Conservation (phyloP, 2,329 filamentous ascomycete species). For the Colletotrichum theobromicola region DNA sequence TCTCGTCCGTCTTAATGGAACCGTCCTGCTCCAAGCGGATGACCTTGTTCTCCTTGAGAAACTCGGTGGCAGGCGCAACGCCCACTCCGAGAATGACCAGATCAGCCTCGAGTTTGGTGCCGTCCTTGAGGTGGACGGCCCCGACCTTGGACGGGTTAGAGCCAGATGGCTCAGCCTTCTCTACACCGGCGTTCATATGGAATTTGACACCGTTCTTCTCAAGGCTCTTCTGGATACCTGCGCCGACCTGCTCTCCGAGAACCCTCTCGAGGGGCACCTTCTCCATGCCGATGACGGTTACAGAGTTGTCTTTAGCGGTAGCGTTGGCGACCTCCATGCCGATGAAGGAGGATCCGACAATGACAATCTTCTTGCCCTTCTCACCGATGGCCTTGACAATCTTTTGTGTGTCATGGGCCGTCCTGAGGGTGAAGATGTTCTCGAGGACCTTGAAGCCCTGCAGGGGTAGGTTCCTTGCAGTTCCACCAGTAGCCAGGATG, state of each 20-base stretch:
- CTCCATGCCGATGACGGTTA: slow-evolving; percentile 90
- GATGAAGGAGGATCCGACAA: slow-evolving; percentile 94
- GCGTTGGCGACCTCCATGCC: slow-evolving; percentile 97
- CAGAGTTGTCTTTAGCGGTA: slow-evolving; percentile 77
- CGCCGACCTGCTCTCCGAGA: slow-evolving; percentile 81
- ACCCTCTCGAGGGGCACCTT: slow-evolving; percentile 83
- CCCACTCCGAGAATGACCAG: slow-evolving; percentile 92
- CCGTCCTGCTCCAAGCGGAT: slow-evolving; percentile 81
- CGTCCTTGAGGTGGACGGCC: slow-evolving; percentile 82
- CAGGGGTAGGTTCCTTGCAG: slow-evolving; percentile 76
- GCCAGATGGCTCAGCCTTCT: slow-evolving; percentile 77
- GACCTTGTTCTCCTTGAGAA: slow-evolving; percentile 73
- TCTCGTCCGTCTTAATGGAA: slow-evolving; percentile 81
- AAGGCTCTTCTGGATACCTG: slow-evolving; percentile 77
- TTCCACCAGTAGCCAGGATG: slow-evolving; percentile 87
- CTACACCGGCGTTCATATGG: slow-evolving; percentile 79
- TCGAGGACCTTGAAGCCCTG: slow-evolving; percentile 84
- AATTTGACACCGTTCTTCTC: slow-evolving; percentile 92
- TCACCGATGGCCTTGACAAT: slow-evolving; percentile 83
- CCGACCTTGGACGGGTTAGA: slow-evolving; percentile 77
- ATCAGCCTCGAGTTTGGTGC: slow-evolving; percentile 83
- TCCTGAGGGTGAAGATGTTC: slow-evolving; percentile 87
- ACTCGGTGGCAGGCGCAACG: slow-evolving; percentile 84
- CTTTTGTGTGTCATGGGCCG: slow-evolving; percentile 75
- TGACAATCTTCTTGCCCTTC: slow-evolving; percentile 87